Conservation (phyloP, 306 rosid genomes). For the Datisca glomerata region DNA sequence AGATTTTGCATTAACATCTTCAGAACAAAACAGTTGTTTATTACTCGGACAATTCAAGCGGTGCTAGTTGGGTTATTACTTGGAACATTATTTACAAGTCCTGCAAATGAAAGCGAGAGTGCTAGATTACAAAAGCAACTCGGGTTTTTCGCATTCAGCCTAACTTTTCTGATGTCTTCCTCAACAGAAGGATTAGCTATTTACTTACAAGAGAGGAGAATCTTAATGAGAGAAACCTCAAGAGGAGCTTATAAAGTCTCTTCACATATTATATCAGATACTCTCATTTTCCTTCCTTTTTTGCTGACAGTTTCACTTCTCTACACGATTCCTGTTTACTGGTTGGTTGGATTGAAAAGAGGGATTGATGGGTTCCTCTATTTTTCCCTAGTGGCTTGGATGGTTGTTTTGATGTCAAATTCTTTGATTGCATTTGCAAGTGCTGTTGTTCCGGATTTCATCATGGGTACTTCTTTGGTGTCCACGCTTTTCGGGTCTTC, state of each 20-base stretch:
- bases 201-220: conserved; percentile 65
- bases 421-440: conserved; percentile 24
- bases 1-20: conserved; percentile 28
- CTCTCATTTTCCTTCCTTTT: conserved; percentile 54
- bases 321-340: conserved; percentile 53
- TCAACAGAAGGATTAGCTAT: conserved; percentile 68
- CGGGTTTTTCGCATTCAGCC: conserved; percentile 67
- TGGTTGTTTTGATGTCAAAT: conserved; percentile 47
- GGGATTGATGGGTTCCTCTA: conserved; percentile 49
- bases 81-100: conserved; percentile 54
- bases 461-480: conserved; percentile 21
- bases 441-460: conserved; percentile 26
- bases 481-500: conserved; percentile 24
- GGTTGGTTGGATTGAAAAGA: conserved; percentile 62
- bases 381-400: conserved; percentile 61
- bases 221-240: conserved; percentile 60
- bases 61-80: conserved; percentile 46
- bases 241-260: conserved; percentile 75
- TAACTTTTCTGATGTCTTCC: conserved; percentile 61
- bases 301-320: conserved; percentile 45
- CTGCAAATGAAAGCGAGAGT: conserved; percentile 16
- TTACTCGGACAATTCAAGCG: conserved; percentile 52
- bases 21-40: conserved; percentile 39
- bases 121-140: conserved; percentile 31
- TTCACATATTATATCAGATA: conserved; percentile 55